phyloP scores from a whole-genome alignment of 805 yeast genomes.

The Ogataea dorogensis region DNA sequence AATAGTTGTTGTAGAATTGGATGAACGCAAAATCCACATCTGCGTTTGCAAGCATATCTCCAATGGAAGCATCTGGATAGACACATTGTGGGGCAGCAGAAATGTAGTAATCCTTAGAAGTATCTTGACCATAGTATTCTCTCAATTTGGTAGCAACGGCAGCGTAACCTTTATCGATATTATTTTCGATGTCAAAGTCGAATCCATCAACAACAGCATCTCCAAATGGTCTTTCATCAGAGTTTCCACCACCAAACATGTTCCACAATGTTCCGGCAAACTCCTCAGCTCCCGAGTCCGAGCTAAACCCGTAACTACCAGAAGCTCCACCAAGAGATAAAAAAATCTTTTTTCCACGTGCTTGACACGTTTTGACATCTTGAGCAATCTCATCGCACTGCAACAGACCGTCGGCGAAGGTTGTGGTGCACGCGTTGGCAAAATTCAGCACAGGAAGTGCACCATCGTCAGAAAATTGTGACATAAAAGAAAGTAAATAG shows the following conservation, averaged over 20 bases:
- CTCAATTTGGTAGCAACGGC: conserved; percentile 54
- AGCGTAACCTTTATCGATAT: conserved; percentile 61
- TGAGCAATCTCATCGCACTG: conserved; percentile 45
- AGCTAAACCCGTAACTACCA: conserved; percentile 53
- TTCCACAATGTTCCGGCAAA: conserved; percentile 63
- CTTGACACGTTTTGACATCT: conserved; percentile 76
- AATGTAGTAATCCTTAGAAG: conserved; percentile 61
- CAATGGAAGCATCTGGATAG: conserved; percentile 67
- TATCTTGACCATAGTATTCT: conserved; percentile 35
- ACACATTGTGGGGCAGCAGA: conserved; percentile 94
- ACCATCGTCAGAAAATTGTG: conserved; percentile 49
- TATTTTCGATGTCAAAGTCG: conserved; percentile 69
- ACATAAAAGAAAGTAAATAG: conserved; percentile 67
- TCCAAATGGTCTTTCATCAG: conserved; percentile 58
- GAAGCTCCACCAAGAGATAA: conserved; percentile 77
- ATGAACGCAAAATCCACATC: conserved; percentile 78
- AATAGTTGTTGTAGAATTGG: conserved; percentile 87
- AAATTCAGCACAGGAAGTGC: conserved; percentile 50
- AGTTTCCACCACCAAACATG: conserved; percentile 59
- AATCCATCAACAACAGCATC: conserved; percentile 81
- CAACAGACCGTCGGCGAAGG: conserved; percentile 43
- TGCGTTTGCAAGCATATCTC: conserved; percentile 45
- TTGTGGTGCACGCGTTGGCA: conserved; percentile 47
- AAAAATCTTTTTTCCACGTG: conserved; percentile 71
- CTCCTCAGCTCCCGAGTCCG: conserved; percentile 52